These are phyloP conservation scores for Penicillium silybi DNA, from an alignment of 495 filamentous ascomycete species.

Conservation along the genomic window DNA sequence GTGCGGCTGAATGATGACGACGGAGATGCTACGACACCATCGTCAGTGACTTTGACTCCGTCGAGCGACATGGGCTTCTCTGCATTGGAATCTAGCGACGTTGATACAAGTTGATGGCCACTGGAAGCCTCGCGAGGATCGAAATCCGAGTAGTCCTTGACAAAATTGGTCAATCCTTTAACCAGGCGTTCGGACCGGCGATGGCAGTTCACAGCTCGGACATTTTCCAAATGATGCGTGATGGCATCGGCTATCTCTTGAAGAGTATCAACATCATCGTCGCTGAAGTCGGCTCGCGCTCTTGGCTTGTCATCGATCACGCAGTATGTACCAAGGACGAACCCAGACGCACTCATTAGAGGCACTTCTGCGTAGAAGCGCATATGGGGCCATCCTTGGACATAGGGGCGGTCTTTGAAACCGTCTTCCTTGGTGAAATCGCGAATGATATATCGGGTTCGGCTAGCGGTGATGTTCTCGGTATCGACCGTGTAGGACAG, in stretches of 20 bases:
- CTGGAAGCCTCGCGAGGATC: constrained; percentile 21
- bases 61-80: neutral
- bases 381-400: constrained; percentile 38
- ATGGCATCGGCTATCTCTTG: constrained; percentile 33
- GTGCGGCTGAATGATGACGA: constrained; percentile 1
- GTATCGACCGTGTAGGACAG: constrained; percentile 19
- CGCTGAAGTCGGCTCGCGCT: constrained; percentile 27
- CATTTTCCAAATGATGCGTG: constrained; percentile 30
- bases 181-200: constrained; percentile 27
- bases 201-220: constrained; percentile 25
- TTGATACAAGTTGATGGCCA: constrained; percentile 7
- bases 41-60: neutral
- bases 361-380: constrained; percentile 64
- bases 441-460: constrained; percentile 44
- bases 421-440: constrained; percentile 48
- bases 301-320: constrained; percentile 52
- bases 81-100: neutral
- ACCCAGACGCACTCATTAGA: constrained; percentile 52
- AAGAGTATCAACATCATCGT: constrained; percentile 22
- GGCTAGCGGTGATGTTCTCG: constrained; percentile 21
- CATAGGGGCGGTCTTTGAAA: constrained; percentile 42
- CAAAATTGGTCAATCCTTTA: constrained; percentile 30
- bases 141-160: constrained; percentile 27
- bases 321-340: constrained; percentile 60
- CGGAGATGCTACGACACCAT: neutral